phyloP scores from a whole-genome alignment of 2,329 filamentous ascomycete species.

The Monilinia fructigena region DNA sequence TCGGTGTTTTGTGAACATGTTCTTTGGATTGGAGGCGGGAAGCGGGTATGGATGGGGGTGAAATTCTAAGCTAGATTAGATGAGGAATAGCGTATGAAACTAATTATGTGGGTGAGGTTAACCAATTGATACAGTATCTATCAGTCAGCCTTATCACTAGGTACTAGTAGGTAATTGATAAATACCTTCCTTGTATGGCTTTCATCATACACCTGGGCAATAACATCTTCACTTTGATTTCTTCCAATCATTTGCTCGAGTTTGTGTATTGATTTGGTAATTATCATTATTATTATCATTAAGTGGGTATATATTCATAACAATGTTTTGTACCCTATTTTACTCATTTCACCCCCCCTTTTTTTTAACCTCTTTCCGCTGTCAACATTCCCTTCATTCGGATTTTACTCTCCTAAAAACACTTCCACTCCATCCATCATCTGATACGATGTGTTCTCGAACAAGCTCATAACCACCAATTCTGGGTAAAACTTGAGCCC shows the following conservation, averaged over 20 bases:
- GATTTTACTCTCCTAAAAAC: conserved; percentile 19
- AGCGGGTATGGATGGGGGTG: neutral
- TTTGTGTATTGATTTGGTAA: neutral
- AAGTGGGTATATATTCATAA: neutral
- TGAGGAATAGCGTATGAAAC: neutral
- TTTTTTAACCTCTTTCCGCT: neutral
- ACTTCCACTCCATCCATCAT: conserved; percentile 58
- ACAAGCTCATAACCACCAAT: conserved; percentile 56
- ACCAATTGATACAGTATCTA: neutral
- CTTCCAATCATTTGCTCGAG: no score
- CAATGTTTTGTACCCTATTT: neutral
- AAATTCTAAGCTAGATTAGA: conserved; percentile 8
- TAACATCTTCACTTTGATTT: no score
- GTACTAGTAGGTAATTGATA: no score
- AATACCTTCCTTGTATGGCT: no score
- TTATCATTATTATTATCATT: neutral
- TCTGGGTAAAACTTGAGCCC: conserved; percentile 53
- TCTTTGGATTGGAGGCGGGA: conserved; percentile 13
- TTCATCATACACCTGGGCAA: no score
- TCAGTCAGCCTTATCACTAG: neutral
- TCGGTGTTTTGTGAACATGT: conserved; percentile 12
- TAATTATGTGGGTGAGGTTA: no score
- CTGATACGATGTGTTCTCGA: conserved; percentile 53
- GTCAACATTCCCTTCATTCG: neutral
- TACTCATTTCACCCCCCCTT: neutral